Base-by-base conservation (phyloP, 768 basidiomycete species). In the Termitomyces sp. region DNA sequence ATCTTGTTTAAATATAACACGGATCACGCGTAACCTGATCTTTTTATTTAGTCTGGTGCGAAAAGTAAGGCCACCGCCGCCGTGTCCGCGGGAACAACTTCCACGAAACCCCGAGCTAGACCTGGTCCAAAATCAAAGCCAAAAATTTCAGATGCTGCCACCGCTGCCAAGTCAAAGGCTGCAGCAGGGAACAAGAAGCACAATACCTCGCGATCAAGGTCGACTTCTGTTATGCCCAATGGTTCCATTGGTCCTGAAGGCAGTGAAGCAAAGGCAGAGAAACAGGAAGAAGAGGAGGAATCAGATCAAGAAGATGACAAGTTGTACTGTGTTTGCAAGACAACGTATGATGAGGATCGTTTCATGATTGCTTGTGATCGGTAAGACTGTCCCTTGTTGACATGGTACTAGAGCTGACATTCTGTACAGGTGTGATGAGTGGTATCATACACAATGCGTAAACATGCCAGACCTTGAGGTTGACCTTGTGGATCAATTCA, bases 321-420 rank as follows among this genome's bases (percentile, higher is more conserved):
- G 70, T 71, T 94, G 53, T 96, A 96, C 66, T 96, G 94, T 66
- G 76, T 96, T 15, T 97, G 94, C 76, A 85, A 90, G 72, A 91
- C 88, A 22, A 82, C 78, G 63, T 95, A 96, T 63, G 90, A 96
- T 63, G 89, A 93, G 69, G 91, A 93, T 68, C 78, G 83, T 54
- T 81, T 88, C 61, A 96, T 96, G 94, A 94, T 96, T 70, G 94
- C 91, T 30, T 96, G 94, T 68, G 94, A 96, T 76, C 81, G 86
- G 92, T 93, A 64, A 55, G 89, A 71, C 44, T 30, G 57, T 61
- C 34, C 41, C 47, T 37, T 33, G 49, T 34, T 41, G 51, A 55
- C 41, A 48, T 41, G 57, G 27, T 30, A 18, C 15, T 6, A 20
- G 34, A 13, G 30, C 44, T 63, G 50, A 47, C 48, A 22, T 18